Base-by-base conservation (phyloP, 164 flowering plant species). In the Piper betle region DNA sequence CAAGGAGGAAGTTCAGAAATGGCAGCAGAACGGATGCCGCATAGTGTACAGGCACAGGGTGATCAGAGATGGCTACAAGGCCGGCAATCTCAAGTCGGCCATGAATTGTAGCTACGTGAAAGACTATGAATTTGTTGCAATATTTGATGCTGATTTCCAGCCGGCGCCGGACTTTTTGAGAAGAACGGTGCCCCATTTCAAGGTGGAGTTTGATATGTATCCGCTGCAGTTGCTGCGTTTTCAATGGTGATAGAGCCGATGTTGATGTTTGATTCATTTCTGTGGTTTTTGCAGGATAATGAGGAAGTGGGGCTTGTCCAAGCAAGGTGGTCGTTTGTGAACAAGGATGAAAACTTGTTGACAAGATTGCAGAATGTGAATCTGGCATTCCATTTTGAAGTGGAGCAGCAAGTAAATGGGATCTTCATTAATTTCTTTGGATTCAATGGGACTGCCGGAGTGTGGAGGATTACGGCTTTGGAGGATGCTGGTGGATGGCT, bases 271-370 rank as follows among this genome's bases (percentile, higher is more conserved):
- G 15, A 10, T 2, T 46, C 15, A 46, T 46, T 46, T 46, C 46
- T 11, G 15, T 46, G 10, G 3, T 2, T 2, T 46, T 48, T 68
- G 48, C 80, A 90, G 97, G 96, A 81, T 62, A 86, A 90, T 50
- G 97, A 86, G 33, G 95, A 93, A 17, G 55, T 93, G 11, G 99
- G 82, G 15, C 67, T 93, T 72, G 99, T 93, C 69, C 99, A 93
- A 62, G 97, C 99, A n/a, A 87, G 99, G 66, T 93, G 99, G 99
- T 88, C 99, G 2, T 93, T 93, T 75, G 99, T 93, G 70, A 92
- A 92, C 79, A 85, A 82, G 73, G 95, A 92, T 61, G 98, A 92
- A 80, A 92, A 92, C 66, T 63, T 93, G 71, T 70, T 93, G 16
- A 93, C 98, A 0, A 80, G 98, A 64, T 62, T 93, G 75, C 98